Conservation (phyloP, 2,329 filamentous ascomycete genomes). For the Didymella arachidicola region DNA sequence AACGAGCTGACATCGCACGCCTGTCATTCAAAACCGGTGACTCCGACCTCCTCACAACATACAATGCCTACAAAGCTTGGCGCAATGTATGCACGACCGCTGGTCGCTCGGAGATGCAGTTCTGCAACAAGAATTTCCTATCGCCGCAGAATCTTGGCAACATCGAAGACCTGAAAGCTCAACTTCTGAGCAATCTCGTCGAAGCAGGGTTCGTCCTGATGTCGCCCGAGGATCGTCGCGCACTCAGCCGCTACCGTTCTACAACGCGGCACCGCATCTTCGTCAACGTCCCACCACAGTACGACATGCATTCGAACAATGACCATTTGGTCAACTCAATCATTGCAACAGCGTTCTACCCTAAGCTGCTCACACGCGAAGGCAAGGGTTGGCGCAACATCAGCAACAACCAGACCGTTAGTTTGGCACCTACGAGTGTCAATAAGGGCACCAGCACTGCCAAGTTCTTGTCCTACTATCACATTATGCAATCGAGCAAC, state of each 20-base stretch:
- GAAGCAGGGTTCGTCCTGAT: conserved; percentile 85
- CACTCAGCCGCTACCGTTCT: conserved; percentile 73
- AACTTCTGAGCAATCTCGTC: conserved; percentile 82
- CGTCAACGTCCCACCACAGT: conserved; percentile 79
- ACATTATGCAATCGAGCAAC: conserved; percentile 92
- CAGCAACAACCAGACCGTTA: conserved; percentile 89
- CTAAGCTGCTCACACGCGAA: conserved; percentile 85
- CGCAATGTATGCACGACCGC: conserved; percentile 78
- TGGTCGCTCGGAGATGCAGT: conserved; percentile 79
- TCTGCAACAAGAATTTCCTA: conserved; percentile 94
- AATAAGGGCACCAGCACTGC: conserved; percentile 72
- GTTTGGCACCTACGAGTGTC: conserved; percentile 85
- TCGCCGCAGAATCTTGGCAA: conserved; percentile 86
- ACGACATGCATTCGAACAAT: conserved; percentile 79
- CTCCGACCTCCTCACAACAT: conserved; percentile 90
- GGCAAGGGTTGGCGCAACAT: conserved; percentile 89
- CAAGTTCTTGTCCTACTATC: conserved; percentile 91
- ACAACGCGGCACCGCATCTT: conserved; percentile 74
- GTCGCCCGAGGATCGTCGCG: conserved; percentile 73
- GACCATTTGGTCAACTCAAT: conserved; percentile 81
- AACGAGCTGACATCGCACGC: conserved; percentile 81
- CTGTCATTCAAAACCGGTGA: conserved; percentile 82
- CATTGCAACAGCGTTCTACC: conserved; percentile 94
- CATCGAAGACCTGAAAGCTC: conserved; percentile 94
- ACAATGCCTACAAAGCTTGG: conserved; percentile 93